Evolutionary conservation across 805 yeast genomes (phyloP).

Genomic region (Blastobotrys chiropterorum): DNA sequence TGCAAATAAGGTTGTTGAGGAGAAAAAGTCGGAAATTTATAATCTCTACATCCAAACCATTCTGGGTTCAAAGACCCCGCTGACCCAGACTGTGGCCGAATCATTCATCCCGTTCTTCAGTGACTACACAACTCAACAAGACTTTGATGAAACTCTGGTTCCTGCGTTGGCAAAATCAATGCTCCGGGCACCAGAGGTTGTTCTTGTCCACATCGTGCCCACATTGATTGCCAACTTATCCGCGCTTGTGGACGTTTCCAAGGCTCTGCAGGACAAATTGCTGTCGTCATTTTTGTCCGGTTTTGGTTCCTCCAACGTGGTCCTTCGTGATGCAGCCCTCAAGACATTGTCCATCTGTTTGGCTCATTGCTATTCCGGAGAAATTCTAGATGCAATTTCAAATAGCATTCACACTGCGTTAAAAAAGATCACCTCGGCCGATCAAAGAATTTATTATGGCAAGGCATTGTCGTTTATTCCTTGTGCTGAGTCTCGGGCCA

Average conservation of each 20-base stretch:
- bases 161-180: constrained; percentile 69
- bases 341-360: constrained; percentile 31
- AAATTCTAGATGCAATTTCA: constrained; percentile 33
- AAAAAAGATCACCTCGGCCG: constrained; percentile 57
- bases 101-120: constrained; percentile 41
- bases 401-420: constrained; percentile 52
- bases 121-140: constrained; percentile 37
- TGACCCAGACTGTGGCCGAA: constrained; percentile 15
- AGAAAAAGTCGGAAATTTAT: constrained; percentile 15
- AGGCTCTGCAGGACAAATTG: constrained; percentile 40
- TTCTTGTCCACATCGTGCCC: constrained; percentile 51
- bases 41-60: constrained; percentile 26
- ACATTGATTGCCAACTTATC: constrained; percentile 38
- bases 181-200: constrained; percentile 70
- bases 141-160: constrained; percentile 37
- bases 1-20: constrained; percentile 13
- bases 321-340: constrained; percentile 48
- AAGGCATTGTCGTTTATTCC: constrained; percentile 37
- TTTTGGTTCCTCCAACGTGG: constrained; percentile 64
- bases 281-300: constrained; percentile 46
- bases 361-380: constrained; percentile 24
- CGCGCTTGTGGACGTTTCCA: constrained; percentile 37
- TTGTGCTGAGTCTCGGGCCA: constrained; percentile 28
- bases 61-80: constrained; percentile 26
- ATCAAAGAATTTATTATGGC: constrained; percentile 53